These are phyloP conservation scores for Rhododendron williamsianum DNA, from an alignment of 148 eudicot genomes.

Conservation along the genomic window DNA sequence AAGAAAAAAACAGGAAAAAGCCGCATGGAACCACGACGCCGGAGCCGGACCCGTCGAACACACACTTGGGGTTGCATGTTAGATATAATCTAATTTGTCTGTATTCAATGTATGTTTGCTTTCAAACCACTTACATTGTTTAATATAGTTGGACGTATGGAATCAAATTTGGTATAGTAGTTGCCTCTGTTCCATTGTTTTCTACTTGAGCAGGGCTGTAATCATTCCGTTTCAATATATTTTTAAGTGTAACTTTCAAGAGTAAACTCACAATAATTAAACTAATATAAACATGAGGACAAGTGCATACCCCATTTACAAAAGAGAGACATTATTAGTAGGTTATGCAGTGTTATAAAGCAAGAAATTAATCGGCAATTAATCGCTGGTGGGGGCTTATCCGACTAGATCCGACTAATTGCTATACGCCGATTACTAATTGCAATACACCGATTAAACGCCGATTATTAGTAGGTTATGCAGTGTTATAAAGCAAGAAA, in stretches of 20 bases:
- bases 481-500: no score
- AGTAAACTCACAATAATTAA: not conserved
- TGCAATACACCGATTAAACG: no score
- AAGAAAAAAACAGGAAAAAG: no score
- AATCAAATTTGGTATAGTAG: not conserved
- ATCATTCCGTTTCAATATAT: not conserved
- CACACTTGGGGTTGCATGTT: not conserved
- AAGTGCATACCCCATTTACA: not conserved
- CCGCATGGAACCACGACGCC: no score
- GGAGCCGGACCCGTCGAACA: no score
- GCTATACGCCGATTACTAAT: no score
- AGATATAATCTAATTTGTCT: not conserved
- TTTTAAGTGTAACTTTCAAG: not conserved
- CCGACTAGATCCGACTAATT: no score
- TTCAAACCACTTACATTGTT: not conserved
- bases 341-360: not conserved
- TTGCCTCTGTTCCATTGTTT: slow-evolving; percentile 1
- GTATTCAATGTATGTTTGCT: not conserved
- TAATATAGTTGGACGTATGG: not conserved
- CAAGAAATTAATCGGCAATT: no score
- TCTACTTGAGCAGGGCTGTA: not conserved
- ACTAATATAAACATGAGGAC: not conserved
- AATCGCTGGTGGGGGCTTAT: no score
- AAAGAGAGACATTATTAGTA: not conserved
- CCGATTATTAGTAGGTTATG: not conserved